Evolutionary conservation across 2,329 filamentous ascomycete species (phyloP).

Genomic region (Magnaporthales sp.): DNA sequence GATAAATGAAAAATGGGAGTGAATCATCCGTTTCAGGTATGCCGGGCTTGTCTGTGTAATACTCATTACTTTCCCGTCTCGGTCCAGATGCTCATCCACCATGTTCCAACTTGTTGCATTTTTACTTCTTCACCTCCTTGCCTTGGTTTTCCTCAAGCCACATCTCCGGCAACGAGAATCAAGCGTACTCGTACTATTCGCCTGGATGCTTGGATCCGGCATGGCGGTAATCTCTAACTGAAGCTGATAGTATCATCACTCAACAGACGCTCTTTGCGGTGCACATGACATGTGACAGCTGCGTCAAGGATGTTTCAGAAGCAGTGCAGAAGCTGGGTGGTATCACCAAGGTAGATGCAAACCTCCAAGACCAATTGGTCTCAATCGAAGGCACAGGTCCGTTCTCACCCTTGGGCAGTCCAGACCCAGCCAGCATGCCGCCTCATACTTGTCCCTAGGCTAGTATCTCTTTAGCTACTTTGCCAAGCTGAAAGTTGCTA

Average conservation of each 20-base stretch:
- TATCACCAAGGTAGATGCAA: constrained; percentile 74
- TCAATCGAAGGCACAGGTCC: constrained; percentile 70
- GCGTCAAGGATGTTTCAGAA: constrained; percentile 77
- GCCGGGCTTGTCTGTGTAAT: neutral
- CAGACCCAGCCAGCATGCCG: neutral
- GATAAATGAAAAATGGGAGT: neutral
- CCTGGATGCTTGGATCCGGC: neutral
- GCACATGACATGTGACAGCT: constrained; percentile 82
- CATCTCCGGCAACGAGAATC: neutral
- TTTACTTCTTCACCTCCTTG: neutral
- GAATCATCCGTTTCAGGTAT: neutral
- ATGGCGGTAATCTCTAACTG: neutral
- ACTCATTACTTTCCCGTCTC: neutral
- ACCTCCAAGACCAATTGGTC: constrained; percentile 74
- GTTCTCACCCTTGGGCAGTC: neutral
- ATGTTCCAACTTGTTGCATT: constrained; percentile 4
- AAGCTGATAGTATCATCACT: neutral
- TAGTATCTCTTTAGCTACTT: neutral
- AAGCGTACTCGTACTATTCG: neutral
- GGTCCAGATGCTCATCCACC: constrained; percentile 1
- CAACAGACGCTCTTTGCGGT: constrained; percentile 86
- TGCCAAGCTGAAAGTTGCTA: neutral
- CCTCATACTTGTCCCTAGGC: no score
- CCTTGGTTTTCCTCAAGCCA: neutral
- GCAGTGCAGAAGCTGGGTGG: constrained; percentile 70